phyloP scores from a whole-genome alignment of 306 rosid species.

The Cotoneaster glaucophyllus region DNA sequence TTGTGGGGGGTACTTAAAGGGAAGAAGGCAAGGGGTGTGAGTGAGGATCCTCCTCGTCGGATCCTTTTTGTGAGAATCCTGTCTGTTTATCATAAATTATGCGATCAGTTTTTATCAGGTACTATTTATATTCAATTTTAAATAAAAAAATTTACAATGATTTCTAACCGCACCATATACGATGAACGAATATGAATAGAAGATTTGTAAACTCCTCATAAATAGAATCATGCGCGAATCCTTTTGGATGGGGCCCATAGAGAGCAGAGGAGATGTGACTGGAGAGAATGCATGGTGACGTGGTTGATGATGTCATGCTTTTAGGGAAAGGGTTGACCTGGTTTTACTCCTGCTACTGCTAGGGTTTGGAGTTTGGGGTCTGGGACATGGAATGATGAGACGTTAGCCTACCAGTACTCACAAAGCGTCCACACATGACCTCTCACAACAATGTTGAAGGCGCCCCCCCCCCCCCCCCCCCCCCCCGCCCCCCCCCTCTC shows the following conservation, averaged over 20 bases:
- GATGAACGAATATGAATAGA: rapidly evolving
- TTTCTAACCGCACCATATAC: too few relatives aligned
- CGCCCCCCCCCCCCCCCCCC: too few relatives aligned
- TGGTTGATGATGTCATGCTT: conserved; percentile 45
- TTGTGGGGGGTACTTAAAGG: conserved; percentile 30
- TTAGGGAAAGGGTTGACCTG: conserved; percentile 48
- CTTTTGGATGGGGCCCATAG: neutral
- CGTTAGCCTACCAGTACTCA: neutral
- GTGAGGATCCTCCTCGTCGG: too few relatives aligned
- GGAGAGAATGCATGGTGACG: conserved; percentile 33
- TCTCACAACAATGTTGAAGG: neutral
- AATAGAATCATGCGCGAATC: rapidly evolving
- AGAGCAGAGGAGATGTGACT: neutral
- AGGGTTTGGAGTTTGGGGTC: neutral
- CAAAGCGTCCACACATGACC: neutral
- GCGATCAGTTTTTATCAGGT: rapidly evolving
- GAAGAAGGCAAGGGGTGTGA: neutral
- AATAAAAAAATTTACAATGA: too few relatives aligned
- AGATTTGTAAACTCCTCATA: rapidly evolving
- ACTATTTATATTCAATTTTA: too few relatives aligned
- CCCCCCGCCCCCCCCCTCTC: too few relatives aligned
- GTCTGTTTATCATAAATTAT: rapidly evolving
- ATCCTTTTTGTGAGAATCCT: too few relatives aligned
- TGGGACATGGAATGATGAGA: neutral
- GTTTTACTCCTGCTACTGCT: too few relatives aligned